These are phyloP conservation scores for Epicoccum nigrum DNA, from an alignment of 2,329 filamentous ascomycete genomes.

Conservation along the genomic window DNA sequence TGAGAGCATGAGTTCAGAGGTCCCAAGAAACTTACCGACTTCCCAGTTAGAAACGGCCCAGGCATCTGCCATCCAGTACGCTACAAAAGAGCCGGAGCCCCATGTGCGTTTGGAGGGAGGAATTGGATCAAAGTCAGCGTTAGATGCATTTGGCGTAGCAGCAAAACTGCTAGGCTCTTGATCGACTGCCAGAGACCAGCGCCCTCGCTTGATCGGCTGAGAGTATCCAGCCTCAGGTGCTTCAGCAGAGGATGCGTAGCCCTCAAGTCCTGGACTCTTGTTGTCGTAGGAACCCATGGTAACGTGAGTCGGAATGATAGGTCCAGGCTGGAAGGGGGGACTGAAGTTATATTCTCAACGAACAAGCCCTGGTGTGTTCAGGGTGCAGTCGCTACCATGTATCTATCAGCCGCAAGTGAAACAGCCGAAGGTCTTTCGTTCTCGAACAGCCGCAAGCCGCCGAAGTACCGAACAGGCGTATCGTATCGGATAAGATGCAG, in stretches of 20 bases:
- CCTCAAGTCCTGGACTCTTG: constrained; percentile 10
- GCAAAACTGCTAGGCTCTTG: constrained; percentile 47
- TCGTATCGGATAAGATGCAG: constrained; percentile 3
- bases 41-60: constrained; percentile 50
- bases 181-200: constrained; percentile 40
- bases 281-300: constrained; percentile 14
- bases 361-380: neutral
- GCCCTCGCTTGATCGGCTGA: constrained; percentile 24
- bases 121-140: constrained; percentile 49
- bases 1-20: neutral
- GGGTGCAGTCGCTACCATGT: neutral
- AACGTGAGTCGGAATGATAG: neutral
- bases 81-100: constrained; percentile 42
- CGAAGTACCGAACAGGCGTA: neutral
- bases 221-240: constrained; percentile 26
- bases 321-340: no score
- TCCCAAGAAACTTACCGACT: constrained; percentile 33
- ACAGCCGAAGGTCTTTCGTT: neutral
- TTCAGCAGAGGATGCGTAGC: constrained; percentile 27
- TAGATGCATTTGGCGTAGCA: constrained; percentile 40
- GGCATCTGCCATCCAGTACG: constrained; percentile 51
- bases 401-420: neutral
- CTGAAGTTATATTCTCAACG: neutral
- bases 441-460: constrained; percentile 1
- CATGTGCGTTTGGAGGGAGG: constrained; percentile 48